Evolutionary conservation across 257 asterid genomes (phyloP).

Genomic region (Cruciata laevipes): DNA sequence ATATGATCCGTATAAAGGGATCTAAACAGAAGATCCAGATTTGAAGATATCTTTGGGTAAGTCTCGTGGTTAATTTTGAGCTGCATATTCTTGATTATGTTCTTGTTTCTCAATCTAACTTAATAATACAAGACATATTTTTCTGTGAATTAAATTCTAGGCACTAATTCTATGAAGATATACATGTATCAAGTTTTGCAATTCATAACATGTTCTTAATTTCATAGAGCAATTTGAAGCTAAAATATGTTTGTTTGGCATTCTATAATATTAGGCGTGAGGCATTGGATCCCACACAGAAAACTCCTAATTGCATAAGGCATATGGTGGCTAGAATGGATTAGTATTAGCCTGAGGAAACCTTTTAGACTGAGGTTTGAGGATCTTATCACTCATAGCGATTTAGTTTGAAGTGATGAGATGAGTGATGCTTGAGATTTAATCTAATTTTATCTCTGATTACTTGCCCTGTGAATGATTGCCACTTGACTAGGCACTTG

Average conservation of each 20-base stretch:
- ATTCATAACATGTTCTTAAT: too few relatives aligned
- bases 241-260: background rate
- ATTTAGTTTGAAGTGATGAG: too few relatives aligned
- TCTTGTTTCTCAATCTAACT: too few relatives aligned
- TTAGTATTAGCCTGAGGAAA: constrained; percentile 99
- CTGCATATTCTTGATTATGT: too few relatives aligned
- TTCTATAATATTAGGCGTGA: background rate
- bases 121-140: too few relatives aligned
- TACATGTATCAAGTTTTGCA: too few relatives aligned
- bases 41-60: too few relatives aligned
- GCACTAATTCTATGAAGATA: too few relatives aligned
- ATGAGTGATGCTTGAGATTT: background rate
- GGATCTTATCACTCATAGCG: constrained; percentile 9
- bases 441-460: constrained; percentile 14
- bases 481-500: constrained; percentile 63
- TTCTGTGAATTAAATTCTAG: too few relatives aligned
- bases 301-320: background rate
- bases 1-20: too few relatives aligned
- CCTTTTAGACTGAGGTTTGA: constrained; percentile 77
- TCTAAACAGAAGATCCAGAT: too few relatives aligned
- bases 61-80: too few relatives aligned
- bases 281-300: background rate
- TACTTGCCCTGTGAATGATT: constrained; percentile 58
- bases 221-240: background rate
- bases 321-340: constrained; percentile 22